These are phyloP conservation scores for Spathaspora passalidarum DNA, from an alignment of 805 yeast genomes.

Conservation along the genomic window DNA sequence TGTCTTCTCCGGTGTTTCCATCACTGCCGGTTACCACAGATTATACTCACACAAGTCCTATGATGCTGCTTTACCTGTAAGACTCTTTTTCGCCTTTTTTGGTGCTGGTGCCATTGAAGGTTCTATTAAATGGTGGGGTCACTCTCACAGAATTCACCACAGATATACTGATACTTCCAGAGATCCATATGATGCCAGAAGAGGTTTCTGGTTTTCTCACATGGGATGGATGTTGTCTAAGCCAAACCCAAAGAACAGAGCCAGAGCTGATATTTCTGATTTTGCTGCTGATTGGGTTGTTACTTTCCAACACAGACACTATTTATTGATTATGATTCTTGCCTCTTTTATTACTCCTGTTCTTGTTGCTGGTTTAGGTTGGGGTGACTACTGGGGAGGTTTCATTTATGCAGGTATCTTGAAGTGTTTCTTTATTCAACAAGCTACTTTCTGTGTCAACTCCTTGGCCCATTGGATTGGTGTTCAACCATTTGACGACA, in stretches of 20 bases:
- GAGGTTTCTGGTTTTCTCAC: constrained; percentile 81
- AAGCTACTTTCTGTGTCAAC: constrained; percentile 83
- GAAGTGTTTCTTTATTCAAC: constrained; percentile 70
- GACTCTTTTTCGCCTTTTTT: constrained; percentile 66
- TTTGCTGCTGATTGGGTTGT: constrained; percentile 76
- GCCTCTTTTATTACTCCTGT: constrained; percentile 68
- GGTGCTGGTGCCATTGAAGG: constrained; percentile 86
- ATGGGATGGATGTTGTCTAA: constrained; percentile 82
- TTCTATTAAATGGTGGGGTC: constrained; percentile 88
- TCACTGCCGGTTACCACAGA: constrained; percentile 84
- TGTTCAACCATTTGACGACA: constrained; percentile 80
- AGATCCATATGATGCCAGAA: constrained; percentile 85
- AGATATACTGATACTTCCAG: constrained; percentile 79
- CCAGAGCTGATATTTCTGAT: constrained; percentile 79
- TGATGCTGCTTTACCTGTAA: constrained; percentile 57
- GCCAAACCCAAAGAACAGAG: constrained; percentile 79
- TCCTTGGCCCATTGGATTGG: constrained; percentile 88
- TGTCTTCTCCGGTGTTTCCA: constrained; percentile 63
- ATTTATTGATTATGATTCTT: constrained; percentile 55
- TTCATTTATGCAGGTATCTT: constrained; percentile 71
- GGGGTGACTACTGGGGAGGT: constrained; percentile 67
- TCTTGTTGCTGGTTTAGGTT: constrained; percentile 54
- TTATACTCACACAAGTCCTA: constrained; percentile 76
- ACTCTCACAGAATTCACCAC: constrained; percentile 81
- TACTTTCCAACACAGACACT: constrained; percentile 78